phyloP scores from a whole-genome alignment of 768 basidiomycete genomes.

The Amanita pallidorosea region DNA sequence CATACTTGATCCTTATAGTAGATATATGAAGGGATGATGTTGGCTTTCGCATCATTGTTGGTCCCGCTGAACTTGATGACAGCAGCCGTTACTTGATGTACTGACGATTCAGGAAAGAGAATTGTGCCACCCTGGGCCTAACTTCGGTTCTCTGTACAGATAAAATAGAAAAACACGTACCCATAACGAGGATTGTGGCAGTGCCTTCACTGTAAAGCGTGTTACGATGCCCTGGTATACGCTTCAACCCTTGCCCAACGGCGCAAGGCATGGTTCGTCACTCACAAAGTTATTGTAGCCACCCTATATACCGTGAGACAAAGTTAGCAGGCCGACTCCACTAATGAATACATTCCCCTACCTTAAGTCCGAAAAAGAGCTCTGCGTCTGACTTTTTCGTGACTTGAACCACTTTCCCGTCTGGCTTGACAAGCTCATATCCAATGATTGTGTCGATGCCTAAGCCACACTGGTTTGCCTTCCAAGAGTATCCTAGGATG shows the following conservation, averaged over 20 bases:
- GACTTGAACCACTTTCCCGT: slow-evolving; percentile 31
- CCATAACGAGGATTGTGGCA: slow-evolving; percentile 50
- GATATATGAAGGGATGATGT: slow-evolving; percentile 36
- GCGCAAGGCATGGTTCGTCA: slow-evolving; percentile 14
- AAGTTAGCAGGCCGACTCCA: no score
- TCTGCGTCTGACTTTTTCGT: slow-evolving; percentile 22
- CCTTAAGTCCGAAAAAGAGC: slow-evolving; percentile 35
- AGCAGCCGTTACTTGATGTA: slow-evolving; percentile 21
- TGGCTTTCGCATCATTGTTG: slow-evolving; percentile 41
- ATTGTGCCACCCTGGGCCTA: slow-evolving; percentile 38
- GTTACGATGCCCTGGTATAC: slow-evolving; percentile 43
- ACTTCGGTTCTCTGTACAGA: slow-evolving; percentile 30
- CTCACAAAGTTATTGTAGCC: slow-evolving; percentile 49
- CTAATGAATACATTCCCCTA: slow-evolving; percentile 4
- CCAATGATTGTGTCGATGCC: slow-evolving; percentile 35
- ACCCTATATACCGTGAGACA: no score
- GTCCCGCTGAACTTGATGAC: slow-evolving; percentile 27
- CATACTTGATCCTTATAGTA: slow-evolving; percentile 22
- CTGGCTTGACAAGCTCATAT: slow-evolving; percentile 48
- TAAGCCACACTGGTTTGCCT: slow-evolving; percentile 6
- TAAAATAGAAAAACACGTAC: slow-evolving; percentile 39
- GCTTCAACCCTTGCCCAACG: background rate
- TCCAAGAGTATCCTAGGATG: slow-evolving; percentile 47
- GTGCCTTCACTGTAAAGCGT: slow-evolving; percentile 40
- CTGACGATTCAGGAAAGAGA: slow-evolving; percentile 13